Evolutionary conservation across 805 yeast genomes (phyloP), one percentile per base, ranked within the genome.

Genomic region (Komagataella kurtzmanii): DNA sequence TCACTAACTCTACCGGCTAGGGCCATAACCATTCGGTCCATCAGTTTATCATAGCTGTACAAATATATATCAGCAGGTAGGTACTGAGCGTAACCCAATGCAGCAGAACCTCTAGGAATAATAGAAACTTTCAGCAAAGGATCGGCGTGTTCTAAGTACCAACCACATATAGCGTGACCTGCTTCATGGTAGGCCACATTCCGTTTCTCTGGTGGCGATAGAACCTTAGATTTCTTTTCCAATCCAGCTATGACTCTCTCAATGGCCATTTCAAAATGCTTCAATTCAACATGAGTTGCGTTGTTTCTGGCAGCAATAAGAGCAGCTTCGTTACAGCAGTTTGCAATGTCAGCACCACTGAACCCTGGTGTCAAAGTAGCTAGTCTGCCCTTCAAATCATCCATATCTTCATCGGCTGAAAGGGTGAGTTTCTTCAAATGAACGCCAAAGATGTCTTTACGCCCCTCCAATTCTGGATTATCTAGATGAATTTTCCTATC

Each of bases 171-270:
- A 8, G 99, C 99, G 68, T 95, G 99, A 3, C 99, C 99, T 3
- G 99, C 99, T 67, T 93, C 99, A 65, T 95, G 99, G 61, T 85
- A 93, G 0, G 99, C 99, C 53, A 95, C 97, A 24, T 88, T 81
- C 55, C 74, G 80, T 69, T 89, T 88, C 64, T 95, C 98, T 54
- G 85, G 90, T 1, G 88, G 84, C 2, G 88, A 80, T 54, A 95
- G 73, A 12, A 93, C 77, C 61, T 85, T 83, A 14, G 90, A 78
- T 68, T 88, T 91, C 74, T 87, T 87, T 67, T 91, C 98, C 55
- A 93, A 73, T 44, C 99, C 99, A 36, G 95, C 97, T 67, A 90
- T 87, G 46, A 91, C 97, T 63, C 99, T 81, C 69, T 95, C 99
- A 58, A 93, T 93, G 7, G 99, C 98, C 63, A 82, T 83, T 67